Evolutionary conservation across 2,329 filamentous ascomycete species (phyloP), one percentile per base, ranked within the genome.

Genomic region (Nakataea oryzae): DNA sequence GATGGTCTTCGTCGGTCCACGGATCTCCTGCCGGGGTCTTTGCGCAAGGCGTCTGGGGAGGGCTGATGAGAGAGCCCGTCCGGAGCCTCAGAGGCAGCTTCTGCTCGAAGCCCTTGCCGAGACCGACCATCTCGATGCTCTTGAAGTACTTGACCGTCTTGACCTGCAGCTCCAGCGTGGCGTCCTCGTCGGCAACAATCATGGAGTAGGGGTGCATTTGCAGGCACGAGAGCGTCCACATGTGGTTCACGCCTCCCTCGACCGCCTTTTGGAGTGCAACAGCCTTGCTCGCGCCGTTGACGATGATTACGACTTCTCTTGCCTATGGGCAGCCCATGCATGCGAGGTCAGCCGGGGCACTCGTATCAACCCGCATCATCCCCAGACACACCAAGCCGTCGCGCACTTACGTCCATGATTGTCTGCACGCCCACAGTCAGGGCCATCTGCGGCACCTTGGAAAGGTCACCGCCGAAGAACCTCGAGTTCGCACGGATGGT

Each of bases 341-440:
- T n/a, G n/a, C n/a, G n/a, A n/a, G n/a, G n/a, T n/a, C n/a, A n/a
- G n/a, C n/a, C n/a, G n/a, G n/a, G 5, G 30, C 30, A 30, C 30
- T 5, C 11, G 5, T 5, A 30, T 30, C 30, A 30, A 30, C 6
- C 30, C 30, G 11, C 30, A 30, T 30, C 11, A 5, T 11, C 30
- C 30, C 30, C 30, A 30, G n/a, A n/a, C n/a, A n/a, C n/a, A n/a
- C n/a, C n/a, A n/a, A n/a, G n/a, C n/a, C n/a, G n/a, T n/a, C n/a
- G n/a, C n/a, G n/a, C n/a, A n/a, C n/a, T n/a, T n/a, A n/a, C 87
- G 72, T 93, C 90, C 66, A 95, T 81, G 54, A 95, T 86, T 1
- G 91, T 96, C 73, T 90, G 86, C 32, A 96, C 89, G 56, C 91
- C 91, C 13, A 96, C 91, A 0, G 90, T 96, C 74, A 95, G 76